Percentiles rank a stretch among this genome's conserved stretches.
Conservation (phyloP, 805 yeast species). For the Soucietia sequanensis region DNA sequence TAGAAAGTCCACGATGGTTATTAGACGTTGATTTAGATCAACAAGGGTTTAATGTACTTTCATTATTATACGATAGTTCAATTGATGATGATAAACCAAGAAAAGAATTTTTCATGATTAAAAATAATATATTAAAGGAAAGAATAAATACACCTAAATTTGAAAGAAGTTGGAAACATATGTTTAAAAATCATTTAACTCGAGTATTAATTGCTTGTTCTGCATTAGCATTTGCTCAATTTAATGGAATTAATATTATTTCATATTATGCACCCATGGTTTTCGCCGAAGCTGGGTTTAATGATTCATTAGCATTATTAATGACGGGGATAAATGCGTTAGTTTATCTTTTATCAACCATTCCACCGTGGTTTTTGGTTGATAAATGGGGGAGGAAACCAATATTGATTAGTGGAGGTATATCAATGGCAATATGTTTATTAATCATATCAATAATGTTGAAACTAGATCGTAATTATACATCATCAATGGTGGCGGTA, state of each 20-base stretch:
- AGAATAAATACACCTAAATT: slow-evolving; percentile 35
- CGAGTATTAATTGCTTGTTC: slow-evolving; percentile 41
- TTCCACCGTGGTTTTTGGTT: slow-evolving; percentile 46
- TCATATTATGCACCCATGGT: slow-evolving; percentile 59
- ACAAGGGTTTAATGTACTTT: slow-evolving; percentile 42
- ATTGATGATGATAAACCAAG: slow-evolving; percentile 31
- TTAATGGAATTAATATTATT: slow-evolving; percentile 57
- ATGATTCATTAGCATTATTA: slow-evolving; percentile 38
- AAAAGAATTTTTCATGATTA: slow-evolving; percentile 47
- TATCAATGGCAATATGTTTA: slow-evolving; percentile 38
- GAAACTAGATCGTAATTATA: slow-evolving; percentile 28
- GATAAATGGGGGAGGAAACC: slow-evolving; percentile 48
- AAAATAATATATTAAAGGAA: slow-evolving; percentile 42
- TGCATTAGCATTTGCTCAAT: slow-evolving; percentile 45
- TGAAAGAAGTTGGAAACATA: slow-evolving; percentile 41
- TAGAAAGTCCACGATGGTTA: slow-evolving; percentile 90
- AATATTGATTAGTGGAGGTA: slow-evolving; percentile 40
- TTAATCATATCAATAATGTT: slow-evolving; percentile 32
- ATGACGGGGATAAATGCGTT: slow-evolving; percentile 45
- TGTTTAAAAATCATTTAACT: slow-evolving; percentile 37
- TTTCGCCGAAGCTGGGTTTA: slow-evolving; percentile 47
- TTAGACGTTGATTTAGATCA: slow-evolving; percentile 74
- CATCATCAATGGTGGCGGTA: slow-evolving; percentile 39
- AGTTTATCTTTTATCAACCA: slow-evolving; percentile 38
- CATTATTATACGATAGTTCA: slow-evolving; percentile 26